Evolutionary conservation across 768 basidiomycete genomes (phyloP).

Genomic region (Boletus edulis): DNA sequence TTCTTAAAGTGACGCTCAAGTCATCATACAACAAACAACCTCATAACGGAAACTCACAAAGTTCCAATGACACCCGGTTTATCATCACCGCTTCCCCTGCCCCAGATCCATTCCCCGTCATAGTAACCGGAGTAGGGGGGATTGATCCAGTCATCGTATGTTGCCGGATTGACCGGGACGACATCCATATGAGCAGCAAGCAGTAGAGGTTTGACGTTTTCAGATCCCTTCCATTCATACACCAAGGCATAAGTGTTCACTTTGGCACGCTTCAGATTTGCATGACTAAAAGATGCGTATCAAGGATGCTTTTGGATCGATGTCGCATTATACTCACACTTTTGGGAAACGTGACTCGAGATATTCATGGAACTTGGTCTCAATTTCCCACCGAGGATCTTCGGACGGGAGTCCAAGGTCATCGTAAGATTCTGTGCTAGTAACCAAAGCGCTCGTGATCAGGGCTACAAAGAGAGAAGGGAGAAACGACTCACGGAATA

Average conservation of each 20-base stretch:
- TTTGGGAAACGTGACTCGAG: slow-evolving; percentile 53
- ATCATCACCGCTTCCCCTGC: slow-evolving; percentile 46
- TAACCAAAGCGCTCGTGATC: not conserved
- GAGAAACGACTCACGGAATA: slow-evolving; percentile 25
- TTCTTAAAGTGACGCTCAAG: slow-evolving; percentile 14
- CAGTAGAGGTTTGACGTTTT: slow-evolving; percentile 53
- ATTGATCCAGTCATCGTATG: slow-evolving; percentile 43
- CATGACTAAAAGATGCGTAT: slow-evolving; percentile 36
- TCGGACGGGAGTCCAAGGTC: slow-evolving; percentile 44
- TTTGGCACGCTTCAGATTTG: slow-evolving; percentile 46
- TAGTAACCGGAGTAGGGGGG: slow-evolving; percentile 51
- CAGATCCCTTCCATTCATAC: slow-evolving; percentile 56
- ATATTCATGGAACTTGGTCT: slow-evolving; percentile 24
- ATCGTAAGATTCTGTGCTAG: slow-evolving; percentile 54
- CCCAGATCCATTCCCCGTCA: slow-evolving; percentile 46
- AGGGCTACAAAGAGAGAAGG: not conserved
- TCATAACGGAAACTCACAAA: slow-evolving; percentile 24
- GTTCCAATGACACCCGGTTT: slow-evolving; percentile 37
- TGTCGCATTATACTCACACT: slow-evolving; percentile 37
- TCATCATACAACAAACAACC: too few species aligned
- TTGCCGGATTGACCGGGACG: slow-evolving; percentile 48
- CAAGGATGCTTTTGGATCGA: not conserved
- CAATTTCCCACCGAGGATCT: slow-evolving; percentile 43
- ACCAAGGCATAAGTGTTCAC: slow-evolving; percentile 64
- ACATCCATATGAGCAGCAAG: slow-evolving; percentile 51